Evolutionary conservation across 2,329 filamentous ascomycete genomes (phyloP), one percentile per base, ranked within the genome.

Genomic region (Fusarium pilosicola): DNA sequence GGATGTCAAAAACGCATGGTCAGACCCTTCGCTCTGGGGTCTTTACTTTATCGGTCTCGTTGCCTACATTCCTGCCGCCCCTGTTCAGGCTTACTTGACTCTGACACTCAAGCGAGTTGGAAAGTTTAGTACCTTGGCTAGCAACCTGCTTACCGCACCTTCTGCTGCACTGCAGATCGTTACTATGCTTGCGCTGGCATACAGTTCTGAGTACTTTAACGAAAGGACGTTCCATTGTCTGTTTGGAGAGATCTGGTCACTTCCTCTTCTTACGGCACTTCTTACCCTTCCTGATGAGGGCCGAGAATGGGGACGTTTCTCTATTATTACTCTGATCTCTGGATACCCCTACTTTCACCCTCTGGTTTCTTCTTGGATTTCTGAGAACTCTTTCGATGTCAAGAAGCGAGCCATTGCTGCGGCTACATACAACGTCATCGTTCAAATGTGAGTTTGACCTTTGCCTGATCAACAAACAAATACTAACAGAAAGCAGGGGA

Each of bases 101-200:
- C 83, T 90, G 17, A 89, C 86, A 0, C 83, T 91, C 3, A 87
- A 86, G 70, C 84, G 87, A 5, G 81, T 91, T 9, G 89, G 85
- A 18, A 73, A 78, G 20, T 91, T 90, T 81, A 81, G 81, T 55
- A 89, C 88, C 4, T 88, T 92, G 76, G 81, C 89, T 38, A 88
- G 87, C 34, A 93, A 92, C 73, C 83, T 93, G 68, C 85, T 93
- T 28, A 89, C 89, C 2, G 91, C 92, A 20, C 89, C 89, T 0
- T 86, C 88, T 2, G 87, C 87, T 22, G 84, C 83, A 1, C 79
- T 90, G 3, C 89, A 89, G 77, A 89, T 91, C 68, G 62, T 89
- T 54, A 88, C 88, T 49, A 86, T 91, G 80, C 77, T 90, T 22
- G 78, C 83, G 5, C 84, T 88, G 66, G 87, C 89, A 0, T 88